Percentiles rank a stretch among this genome's conserved stretches.
Evolutionary conservation across 2,329 filamentous ascomycete species (phyloP).

Genomic region (Domatiomyces catenatus): DNA sequence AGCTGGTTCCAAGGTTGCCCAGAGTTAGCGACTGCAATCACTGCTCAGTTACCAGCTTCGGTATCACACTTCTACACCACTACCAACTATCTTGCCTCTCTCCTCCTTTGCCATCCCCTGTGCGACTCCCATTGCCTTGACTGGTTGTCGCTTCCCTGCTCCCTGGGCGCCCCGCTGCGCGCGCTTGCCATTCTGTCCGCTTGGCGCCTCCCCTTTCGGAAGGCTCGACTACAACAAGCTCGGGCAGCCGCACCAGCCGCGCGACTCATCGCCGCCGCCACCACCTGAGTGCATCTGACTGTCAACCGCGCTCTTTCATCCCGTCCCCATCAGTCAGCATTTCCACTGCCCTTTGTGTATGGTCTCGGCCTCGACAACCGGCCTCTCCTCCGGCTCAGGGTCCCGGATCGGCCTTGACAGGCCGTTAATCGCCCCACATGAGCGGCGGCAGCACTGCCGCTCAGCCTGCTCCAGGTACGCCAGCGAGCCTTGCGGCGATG

Average conservation of each 20-base stretch:
- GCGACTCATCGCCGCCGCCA: neutral
- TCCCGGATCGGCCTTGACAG: constrained; percentile 6
- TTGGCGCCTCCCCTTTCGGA: neutral
- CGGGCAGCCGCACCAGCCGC: neutral
- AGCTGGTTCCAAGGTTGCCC: neutral
- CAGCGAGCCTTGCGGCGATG: constrained; percentile 1
- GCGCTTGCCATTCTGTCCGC: neutral
- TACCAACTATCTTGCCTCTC: neutral
- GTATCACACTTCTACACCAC: neutral
- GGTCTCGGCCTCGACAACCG: neutral
- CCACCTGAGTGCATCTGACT: neutral
- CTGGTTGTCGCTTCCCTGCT: neutral
- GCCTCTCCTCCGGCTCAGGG: neutral
- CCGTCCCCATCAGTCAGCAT: neutral
- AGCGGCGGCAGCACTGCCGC: constrained; percentile 17
- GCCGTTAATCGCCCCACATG: constrained; percentile 18
- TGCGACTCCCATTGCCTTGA: neutral
- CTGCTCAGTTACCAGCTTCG: neutral
- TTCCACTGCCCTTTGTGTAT: constrained; percentile 2
- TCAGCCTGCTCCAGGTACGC: constrained; percentile 16
- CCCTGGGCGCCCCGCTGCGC: neutral
- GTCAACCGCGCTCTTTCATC: neutral
- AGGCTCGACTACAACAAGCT: neutral
- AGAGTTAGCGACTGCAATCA: neutral
- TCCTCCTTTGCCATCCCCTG: neutral